Conservation (phyloP, 495 filamentous ascomycete genomes). For the Penicillium taxi region DNA sequence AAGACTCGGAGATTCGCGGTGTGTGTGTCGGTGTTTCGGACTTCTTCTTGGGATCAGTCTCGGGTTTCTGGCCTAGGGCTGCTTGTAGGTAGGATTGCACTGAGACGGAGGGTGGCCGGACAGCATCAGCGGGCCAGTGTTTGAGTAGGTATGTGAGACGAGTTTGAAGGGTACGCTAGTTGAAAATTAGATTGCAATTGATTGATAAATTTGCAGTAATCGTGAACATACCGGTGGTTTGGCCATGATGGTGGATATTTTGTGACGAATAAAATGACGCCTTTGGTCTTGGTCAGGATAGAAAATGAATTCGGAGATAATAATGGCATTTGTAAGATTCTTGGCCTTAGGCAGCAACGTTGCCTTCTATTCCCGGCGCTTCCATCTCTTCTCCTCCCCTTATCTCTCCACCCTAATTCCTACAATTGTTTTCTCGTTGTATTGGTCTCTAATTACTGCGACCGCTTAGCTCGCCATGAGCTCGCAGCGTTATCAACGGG, state of each 20-base stretch:
- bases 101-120: constrained; percentile 66
- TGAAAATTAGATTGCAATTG: background rate
- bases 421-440: constrained; percentile 10
- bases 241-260: constrained; percentile 16
- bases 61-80: constrained; percentile 41
- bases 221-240: constrained; percentile 11
- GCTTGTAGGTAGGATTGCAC: constrained; percentile 62
- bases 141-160: constrained; percentile 47
- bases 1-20: constrained; percentile 46
- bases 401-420: constrained; percentile 13
- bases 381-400: constrained; percentile 12
- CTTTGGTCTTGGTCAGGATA: no score
- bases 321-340: constrained; percentile 2
- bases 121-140: constrained; percentile 69
- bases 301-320: background rate
- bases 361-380: constrained; percentile 16
- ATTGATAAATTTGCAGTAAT: background rate
- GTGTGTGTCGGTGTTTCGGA: constrained; percentile 12
- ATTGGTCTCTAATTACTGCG: constrained; percentile 13
- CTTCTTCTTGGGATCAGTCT: constrained; percentile 11
- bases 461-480: constrained; percentile 54
- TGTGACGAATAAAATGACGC: background rate
- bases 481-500: constrained; percentile 80
- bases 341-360: constrained; percentile 14
- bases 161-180: constrained; percentile 50